Evolutionary conservation across 2,329 filamentous ascomycete species (phyloP), one percentile per base, ranked within the genome.

Genomic region (Acarospora socialis): DNA sequence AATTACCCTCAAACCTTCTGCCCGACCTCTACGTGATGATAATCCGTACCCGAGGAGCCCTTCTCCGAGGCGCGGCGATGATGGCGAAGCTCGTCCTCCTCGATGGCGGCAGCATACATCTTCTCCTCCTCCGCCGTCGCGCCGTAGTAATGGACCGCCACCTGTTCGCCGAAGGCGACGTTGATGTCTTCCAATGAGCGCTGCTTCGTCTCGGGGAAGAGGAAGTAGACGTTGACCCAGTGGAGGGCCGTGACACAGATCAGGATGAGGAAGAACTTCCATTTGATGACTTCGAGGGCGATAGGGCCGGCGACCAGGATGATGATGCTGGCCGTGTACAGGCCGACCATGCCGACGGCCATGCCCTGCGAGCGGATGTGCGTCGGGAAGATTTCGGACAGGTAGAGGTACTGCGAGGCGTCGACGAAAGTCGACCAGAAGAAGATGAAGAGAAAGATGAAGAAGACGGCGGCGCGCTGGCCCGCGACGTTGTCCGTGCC

Each of bases 321-420:
- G 20, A 58, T 47, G 22, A 55, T 52, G 6, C 50, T 48, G n/a
- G 49, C 47, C 4, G 52, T 42, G 32, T 56, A 57, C 21, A 54
- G 47, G 16, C 48, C 46, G 19, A 45, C 40, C 33, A 59, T 43
- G 1, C 56, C 53, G 20, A 59, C 36, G 1, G 54, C 53, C 12
- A 55, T 52, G 0, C 56, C 55, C 24, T 56, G 48, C 8, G 48
- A 46, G 3, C 56, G 50, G 9, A 59, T 40, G 35, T 56, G 50
- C 12, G 50, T 61, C 3, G 57, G 60, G 44, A 60, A 62, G 12
- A 63, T 63, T 44, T 63, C 59, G 2, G 53, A 51, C 18, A 60
- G 51, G 33, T 61, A 62, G 14, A 61, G 48, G 35, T 62, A 65
- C 46, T 62, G 60, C 10, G 55, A 61, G 2, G 61, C 61, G 36